Conservation (phyloP, 805 yeast genomes). For the Phaffomyces opuntiae region DNA sequence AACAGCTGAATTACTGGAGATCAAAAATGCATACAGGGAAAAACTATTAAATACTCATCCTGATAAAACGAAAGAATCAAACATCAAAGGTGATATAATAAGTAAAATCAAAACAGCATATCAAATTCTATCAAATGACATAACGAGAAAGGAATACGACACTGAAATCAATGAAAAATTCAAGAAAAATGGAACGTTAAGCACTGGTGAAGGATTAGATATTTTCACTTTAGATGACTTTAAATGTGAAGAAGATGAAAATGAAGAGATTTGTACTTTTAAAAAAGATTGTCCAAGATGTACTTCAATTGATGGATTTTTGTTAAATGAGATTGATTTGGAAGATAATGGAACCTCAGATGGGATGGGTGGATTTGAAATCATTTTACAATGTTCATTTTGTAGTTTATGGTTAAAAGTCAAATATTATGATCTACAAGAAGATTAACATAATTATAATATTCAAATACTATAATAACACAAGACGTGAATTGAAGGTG, state of each 20-base stretch:
- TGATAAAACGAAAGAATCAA: constrained; percentile 44
- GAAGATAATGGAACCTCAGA: constrained; percentile 40
- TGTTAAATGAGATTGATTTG: constrained; percentile 55
- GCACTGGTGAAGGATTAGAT: constrained; percentile 65
- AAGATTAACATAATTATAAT: neutral
- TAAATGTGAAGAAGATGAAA: constrained; percentile 25
- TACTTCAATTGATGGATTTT: constrained; percentile 42
- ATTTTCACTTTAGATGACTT: constrained; percentile 60
- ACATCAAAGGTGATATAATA: constrained; percentile 22
- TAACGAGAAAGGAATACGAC: constrained; percentile 46
- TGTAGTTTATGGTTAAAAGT: constrained; percentile 88
- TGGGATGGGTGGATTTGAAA: constrained; percentile 50
- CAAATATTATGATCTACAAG: constrained; percentile 42
- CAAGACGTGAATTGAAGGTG: no score
- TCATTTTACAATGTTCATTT: constrained; percentile 71
- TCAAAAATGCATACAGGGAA: constrained; percentile 58
- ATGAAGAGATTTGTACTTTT: constrained; percentile 32
- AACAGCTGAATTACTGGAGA: constrained; percentile 30
- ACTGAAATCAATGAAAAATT: constrained; percentile 28
- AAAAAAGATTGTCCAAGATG: constrained; percentile 64
- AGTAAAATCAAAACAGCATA: constrained; percentile 60
- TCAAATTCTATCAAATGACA: constrained; percentile 37
- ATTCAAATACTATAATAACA: neutral
- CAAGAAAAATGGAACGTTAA: constrained; percentile 28
- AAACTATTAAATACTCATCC: constrained; percentile 68